Base-by-base conservation (phyloP, 2,329 filamentous ascomycete genomes). In the Neofusicoccum laricinum region DNA sequence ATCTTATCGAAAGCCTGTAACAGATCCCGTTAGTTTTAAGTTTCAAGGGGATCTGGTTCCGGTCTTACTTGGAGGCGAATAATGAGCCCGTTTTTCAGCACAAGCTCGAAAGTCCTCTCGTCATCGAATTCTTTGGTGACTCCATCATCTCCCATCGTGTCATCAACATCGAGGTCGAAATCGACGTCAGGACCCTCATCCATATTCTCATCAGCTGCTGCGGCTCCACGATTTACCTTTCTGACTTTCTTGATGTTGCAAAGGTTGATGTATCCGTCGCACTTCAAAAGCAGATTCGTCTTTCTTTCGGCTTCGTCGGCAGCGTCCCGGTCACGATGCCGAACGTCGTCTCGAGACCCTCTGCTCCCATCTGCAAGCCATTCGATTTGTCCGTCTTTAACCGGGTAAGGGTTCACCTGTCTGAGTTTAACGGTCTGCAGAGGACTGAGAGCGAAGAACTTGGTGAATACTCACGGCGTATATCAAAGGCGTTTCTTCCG, bases 201-300 rank as follows among this genome's bases (percentile, higher is more conserved):
- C n/a, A 86, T 73, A 30, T 81, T 77, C 4, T 82, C 78, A 64
- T 88, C 85, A 0, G 78, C 82, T n/a, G 82, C 76, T 15, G 76
- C 79, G 19, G 81, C 81, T n/a, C 83, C 83, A 50, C 79, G 77
- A 45, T 77, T 76, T 25, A 86, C 81, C 66, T 82, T 78, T n/a
- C 86, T 84, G 14, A 89, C 84, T 68, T 84, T 81, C 11, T 77
- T 73, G 12, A 89, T 82, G 65, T 84, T 80, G 64, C 82, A 83
- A 40, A 90, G 74, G 71, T 90, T 82, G 71, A 91, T 84, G 71
- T 87, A 87, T 8, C 88, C 85, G 66, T 91, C 86, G n/a, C 85
- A 79, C 64, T 84, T 78, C 55, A 82, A 74, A 53, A 89, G 73
- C 62, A 88, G 86, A 67, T 86, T 80, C 34, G 84, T 76, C 68